phyloP scores from a whole-genome alignment of 352 stramenopile genomes.

The Globisporangium cystogenes region DNA sequence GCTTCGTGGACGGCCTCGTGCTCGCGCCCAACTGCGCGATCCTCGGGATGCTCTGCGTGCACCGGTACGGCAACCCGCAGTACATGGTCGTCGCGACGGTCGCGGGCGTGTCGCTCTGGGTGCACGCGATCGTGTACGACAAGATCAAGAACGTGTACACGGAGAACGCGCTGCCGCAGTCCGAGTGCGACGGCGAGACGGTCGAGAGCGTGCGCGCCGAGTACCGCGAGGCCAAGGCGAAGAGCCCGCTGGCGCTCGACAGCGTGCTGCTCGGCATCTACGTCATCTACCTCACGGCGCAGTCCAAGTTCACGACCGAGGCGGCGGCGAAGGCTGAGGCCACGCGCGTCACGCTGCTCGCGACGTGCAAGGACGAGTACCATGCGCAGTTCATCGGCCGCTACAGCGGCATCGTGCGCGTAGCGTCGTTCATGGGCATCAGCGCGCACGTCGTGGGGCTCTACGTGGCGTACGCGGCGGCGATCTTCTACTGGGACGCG shows the following conservation, averaged over 20 bases:
- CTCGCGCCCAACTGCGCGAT: conserved; percentile 71
- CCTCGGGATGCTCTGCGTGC: conserved; percentile 41
- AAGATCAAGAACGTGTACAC: conserved; percentile 88
- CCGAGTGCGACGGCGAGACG: conserved; percentile 74
- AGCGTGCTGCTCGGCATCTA: conserved; percentile 75
- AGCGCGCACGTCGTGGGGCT: conserved; percentile 66
- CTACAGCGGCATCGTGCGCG: conserved; percentile 52
- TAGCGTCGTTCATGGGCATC: conserved; percentile 81
- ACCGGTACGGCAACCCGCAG: conserved; percentile 44
- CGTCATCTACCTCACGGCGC: conserved; percentile 62
- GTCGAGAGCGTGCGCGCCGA: conserved; percentile 75
- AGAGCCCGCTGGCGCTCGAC: conserved; percentile 58
- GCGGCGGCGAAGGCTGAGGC: conserved; percentile 52
- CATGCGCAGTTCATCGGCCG: conserved; percentile 47
- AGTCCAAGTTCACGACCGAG: conserved; percentile 62
- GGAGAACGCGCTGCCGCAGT: conserved; percentile 75
- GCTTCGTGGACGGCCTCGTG: conserved; percentile 68
- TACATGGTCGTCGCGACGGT: conserved; percentile 53
- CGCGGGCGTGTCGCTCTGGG: conserved; percentile 65
- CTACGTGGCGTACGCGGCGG: conserved; percentile 63
- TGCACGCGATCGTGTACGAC: conserved; percentile 81
- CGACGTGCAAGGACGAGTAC: conserved; percentile 60
- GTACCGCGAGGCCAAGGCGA: conserved; percentile 50
- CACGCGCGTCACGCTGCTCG: conserved; percentile 48
- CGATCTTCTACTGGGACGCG: conserved; percentile 69